Evolutionary conservation across 371 early-diverging fungal species (phyloP).

Genomic region (Massospora cicadina): DNA sequence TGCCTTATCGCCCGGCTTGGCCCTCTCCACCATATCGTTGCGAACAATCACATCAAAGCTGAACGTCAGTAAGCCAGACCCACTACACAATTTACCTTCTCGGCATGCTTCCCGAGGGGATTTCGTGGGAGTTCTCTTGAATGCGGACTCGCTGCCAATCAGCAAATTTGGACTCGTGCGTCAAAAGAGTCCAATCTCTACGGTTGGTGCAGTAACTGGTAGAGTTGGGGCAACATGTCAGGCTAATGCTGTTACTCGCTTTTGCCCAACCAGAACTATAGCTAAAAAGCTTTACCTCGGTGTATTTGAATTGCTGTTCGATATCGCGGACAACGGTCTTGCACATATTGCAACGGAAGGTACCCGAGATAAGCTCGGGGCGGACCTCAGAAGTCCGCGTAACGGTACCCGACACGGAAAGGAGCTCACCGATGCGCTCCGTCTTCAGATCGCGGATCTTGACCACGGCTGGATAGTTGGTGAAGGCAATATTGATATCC

Average conservation of each 20-base stretch:
- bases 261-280: slow-evolving; percentile 11
- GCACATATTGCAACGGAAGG: slow-evolving; percentile 89
- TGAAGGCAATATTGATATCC: neutral
- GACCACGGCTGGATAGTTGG: slow-evolving; percentile 16
- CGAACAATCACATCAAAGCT: slow-evolving; percentile 94
- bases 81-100: slow-evolving; percentile 36
- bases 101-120: slow-evolving; percentile 97
- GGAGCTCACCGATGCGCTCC: slow-evolving; percentile 69
- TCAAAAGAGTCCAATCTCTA: slow-evolving; percentile 57
- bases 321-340: slow-evolving; percentile 62
- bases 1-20: slow-evolving; percentile 95
- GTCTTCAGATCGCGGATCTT: slow-evolving; percentile 79
- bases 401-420: slow-evolving; percentile 87
- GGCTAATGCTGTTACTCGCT: slow-evolving; percentile 55
- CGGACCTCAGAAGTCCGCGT: slow-evolving; percentile 97
- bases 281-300: slow-evolving; percentile 51
- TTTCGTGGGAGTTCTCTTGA: slow-evolving; percentile 96
- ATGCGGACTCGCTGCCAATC: slow-evolving; percentile 98
- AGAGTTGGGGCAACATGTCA: slow-evolving; percentile 73
- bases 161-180: slow-evolving; percentile 78
- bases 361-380: slow-evolving; percentile 88
- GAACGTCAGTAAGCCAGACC: slow-evolving; percentile 3
- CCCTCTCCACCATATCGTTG: slow-evolving; percentile 87
- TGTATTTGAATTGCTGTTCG: slow-evolving; percentile 93
- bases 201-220: slow-evolving; percentile 68